A percentile compares a stretch with the other conserved stretches of the same genome.
These are phyloP conservation scores for Ceratocystis colombiana DNA, from an alignment of 2,329 filamentous ascomycete species.

Conservation along the genomic window DNA sequence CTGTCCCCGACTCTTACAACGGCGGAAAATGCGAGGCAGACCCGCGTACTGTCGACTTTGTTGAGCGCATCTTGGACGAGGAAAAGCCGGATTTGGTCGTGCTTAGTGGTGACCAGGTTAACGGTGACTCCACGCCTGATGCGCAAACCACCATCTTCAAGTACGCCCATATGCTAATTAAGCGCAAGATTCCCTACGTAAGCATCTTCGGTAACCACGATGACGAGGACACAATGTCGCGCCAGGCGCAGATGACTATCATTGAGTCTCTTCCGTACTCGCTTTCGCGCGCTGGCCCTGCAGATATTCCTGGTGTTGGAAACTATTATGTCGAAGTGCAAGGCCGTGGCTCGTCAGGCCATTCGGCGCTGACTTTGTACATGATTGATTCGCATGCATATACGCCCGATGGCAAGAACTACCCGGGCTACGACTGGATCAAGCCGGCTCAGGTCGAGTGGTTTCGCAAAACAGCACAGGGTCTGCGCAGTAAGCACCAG, in stretches of 20 bases:
- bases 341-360: slow-evolving; percentile 64
- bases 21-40: slow-evolving; percentile 82
- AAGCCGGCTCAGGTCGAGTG: slow-evolving; percentile 89
- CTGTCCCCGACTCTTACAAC: slow-evolving; percentile 62
- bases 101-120: slow-evolving; percentile 87
- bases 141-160: slow-evolving; percentile 92
- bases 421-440: slow-evolving; percentile 93
- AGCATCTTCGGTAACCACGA: slow-evolving; percentile 97
- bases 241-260: slow-evolving; percentile 71
- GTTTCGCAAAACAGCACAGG: slow-evolving; percentile 71
- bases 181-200: slow-evolving; percentile 83
- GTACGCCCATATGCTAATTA: slow-evolving; percentile 70
- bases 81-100: slow-evolving; percentile 91
- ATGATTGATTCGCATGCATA: slow-evolving; percentile 88
- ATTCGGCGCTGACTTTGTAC: slow-evolving; percentile 90
- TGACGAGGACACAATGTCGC: slow-evolving; percentile 73
- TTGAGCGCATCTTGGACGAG: slow-evolving; percentile 71
- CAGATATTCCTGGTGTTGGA: slow-evolving; percentile 76
- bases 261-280: slow-evolving; percentile 83
- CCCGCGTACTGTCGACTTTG: slow-evolving; percentile 80
- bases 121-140: slow-evolving; percentile 85
- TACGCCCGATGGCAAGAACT: slow-evolving; percentile 78
- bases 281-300: slow-evolving; percentile 71
- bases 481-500: slow-evolving; percentile 64
- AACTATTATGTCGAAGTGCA: slow-evolving; percentile 92